Base-by-base conservation (phyloP, 345 rosid genomes). In the Melaleuca alternifolia region DNA sequence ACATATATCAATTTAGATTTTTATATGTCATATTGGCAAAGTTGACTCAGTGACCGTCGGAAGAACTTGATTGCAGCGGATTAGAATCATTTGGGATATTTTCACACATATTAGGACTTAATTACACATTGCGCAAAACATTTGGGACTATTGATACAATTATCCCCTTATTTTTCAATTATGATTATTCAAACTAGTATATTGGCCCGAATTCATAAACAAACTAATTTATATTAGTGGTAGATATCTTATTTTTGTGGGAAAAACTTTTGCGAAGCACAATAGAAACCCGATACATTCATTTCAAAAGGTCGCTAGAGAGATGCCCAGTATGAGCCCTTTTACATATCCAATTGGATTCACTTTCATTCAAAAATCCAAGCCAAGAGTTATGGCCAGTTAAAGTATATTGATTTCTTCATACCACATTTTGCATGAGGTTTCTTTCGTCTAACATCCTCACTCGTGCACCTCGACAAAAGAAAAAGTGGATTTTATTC, bases 401-500 rank as follows among this genome's bases (percentile, higher is more conserved):
- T 71, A 71, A 71, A 20, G 18, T 71, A 33, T 7, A 18, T 71
- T 0, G 11, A 18, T 71, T 71, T 6, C 2, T 71, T 71, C 11
- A 16, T 10, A 11, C 7, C 26, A 37, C 48, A 33, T 33, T 18
- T 6, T 37, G 16, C 2, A 3, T 18, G 79, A 71, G 26, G 18
- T 6, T 65, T 33, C 12, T 65, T 65, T 30, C 44, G 5, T 30
- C 44, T 15, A 30, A 30, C 77, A 15, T 6, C 23, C 11, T 65
- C 11, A 2, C 44, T 14, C 23, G 44, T 65, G 77, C 44, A 65
- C 8, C 44, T 65, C 11, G 6, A 7, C 11, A 15, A 65, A 83
- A 65, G 71, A 41, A 41, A 88, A 82, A 85, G 85, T 84, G 86
- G 57, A 59, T 50, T 51, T 83, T 44, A 51, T 51, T 86, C 84